Evolutionary conservation across 306 rosid genomes (phyloP).

Genomic region (Malus orientalis): DNA sequence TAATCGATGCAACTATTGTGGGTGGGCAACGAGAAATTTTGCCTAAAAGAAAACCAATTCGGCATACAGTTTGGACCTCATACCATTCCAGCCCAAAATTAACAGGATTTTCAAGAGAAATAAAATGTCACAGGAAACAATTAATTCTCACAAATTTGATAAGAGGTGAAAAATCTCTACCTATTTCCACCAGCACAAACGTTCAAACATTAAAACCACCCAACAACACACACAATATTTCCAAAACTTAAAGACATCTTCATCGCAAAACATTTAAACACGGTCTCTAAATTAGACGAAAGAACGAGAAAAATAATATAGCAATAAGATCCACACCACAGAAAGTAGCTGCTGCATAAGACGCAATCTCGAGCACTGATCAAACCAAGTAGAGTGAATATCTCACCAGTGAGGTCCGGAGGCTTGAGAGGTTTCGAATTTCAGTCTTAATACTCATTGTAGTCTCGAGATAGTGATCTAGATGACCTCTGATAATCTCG

Average conservation of each 20-base stretch:
- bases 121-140: not conserved
- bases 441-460: constrained; percentile 31
- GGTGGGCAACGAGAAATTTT: no score
- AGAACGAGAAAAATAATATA: not conserved
- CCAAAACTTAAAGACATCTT: not conserved
- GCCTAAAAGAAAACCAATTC: no score
- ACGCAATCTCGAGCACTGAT: not conserved
- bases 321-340: not conserved
- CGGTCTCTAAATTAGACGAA: not conserved
- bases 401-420: not conserved
- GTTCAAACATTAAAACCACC: not conserved
- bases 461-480: constrained; percentile 78
- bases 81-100: not conserved
- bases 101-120: not conserved
- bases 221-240: not conserved
- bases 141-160: not conserved
- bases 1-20: no score
- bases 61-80: not conserved
- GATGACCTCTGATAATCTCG: constrained; percentile 52
- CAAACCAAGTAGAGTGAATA: constrained; percentile 7
- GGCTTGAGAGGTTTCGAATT: constrained; percentile 2
- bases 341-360: not conserved
- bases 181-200: not conserved
- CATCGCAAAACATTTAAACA: not conserved
- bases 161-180: not conserved